Evolutionary conservation across 805 yeast genomes (phyloP).

Genomic region (Scheffersomyces amazonensis): DNA sequence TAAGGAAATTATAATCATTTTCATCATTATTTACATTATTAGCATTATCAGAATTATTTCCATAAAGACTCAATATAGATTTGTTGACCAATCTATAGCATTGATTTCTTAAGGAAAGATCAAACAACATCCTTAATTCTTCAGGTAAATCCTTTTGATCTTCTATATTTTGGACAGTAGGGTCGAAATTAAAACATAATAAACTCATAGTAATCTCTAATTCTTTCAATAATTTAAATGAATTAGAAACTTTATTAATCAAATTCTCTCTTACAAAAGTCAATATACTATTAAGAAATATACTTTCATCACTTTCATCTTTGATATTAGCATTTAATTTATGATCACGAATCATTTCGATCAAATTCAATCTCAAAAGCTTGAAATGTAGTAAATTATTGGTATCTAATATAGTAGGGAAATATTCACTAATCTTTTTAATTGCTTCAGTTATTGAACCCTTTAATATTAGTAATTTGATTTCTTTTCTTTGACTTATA

Average conservation of each 20-base stretch:
- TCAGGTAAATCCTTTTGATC: conserved; percentile 48
- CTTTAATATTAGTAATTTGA: conserved; percentile 50
- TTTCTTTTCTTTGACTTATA: conserved; percentile 50
- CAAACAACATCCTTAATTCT: conserved; percentile 53
- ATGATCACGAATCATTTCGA: conserved; percentile 74
- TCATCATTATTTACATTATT: conserved; percentile 5
- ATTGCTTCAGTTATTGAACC: conserved; percentile 66
- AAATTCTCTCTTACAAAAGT: conserved; percentile 60
- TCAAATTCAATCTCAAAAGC: conserved; percentile 65
- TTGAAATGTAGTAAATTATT: conserved; percentile 69
- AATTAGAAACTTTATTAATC: conserved; percentile 58
- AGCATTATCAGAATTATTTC: conserved; percentile 4
- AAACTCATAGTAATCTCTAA: conserved; percentile 83
- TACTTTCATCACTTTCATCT: conserved; percentile 34
- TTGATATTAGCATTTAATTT: conserved; percentile 13
- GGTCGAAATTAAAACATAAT: conserved; percentile 49
- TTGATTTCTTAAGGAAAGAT: conserved; percentile 56
- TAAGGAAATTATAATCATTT: conserved; percentile 2
- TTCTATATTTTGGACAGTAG: conserved; percentile 23
- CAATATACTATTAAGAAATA: conserved; percentile 53
- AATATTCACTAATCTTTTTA: conserved; percentile 50
- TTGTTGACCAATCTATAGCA: conserved; percentile 72
- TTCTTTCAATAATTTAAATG: conserved; percentile 60
- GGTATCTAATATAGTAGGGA: conserved; percentile 64
- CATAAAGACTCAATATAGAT: conserved; percentile 47